phyloP scores from a whole-genome alignment of 768 basidiomycete genomes.

The Pulveroboletus sp. region DNA sequence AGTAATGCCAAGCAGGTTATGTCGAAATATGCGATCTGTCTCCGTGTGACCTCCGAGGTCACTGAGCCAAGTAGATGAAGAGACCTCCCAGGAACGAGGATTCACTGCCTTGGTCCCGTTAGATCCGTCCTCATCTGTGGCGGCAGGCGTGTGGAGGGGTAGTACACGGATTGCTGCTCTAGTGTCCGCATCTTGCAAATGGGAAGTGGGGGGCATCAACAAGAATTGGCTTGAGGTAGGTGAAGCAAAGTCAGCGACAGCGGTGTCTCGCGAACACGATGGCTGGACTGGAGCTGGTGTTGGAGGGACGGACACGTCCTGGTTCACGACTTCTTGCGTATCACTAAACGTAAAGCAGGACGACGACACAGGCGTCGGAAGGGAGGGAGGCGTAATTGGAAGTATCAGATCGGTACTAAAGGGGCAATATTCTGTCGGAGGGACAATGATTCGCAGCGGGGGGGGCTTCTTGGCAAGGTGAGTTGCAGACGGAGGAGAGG shows the following conservation, averaged over 20 bases:
- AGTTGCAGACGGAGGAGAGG: slow-evolving; percentile 6
- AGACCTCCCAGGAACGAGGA: slow-evolving; percentile 17
- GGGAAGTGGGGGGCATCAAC: slow-evolving; percentile 25
- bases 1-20: slow-evolving; percentile 14
- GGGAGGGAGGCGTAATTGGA: slow-evolving; percentile 25
- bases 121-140: slow-evolving; percentile 7
- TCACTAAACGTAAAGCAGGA: slow-evolving; percentile 26
- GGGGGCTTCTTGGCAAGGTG: slow-evolving; percentile 13
- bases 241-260: slow-evolving; percentile 17
- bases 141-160: slow-evolving; percentile 7
- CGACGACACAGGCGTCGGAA: slow-evolving; percentile 23
- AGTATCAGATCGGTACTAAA: slow-evolving; percentile 30
- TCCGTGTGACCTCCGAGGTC: slow-evolving; percentile 31
- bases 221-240: slow-evolving; percentile 27
- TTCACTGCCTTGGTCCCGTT: slow-evolving; percentile 9
- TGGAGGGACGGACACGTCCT: slow-evolving; percentile 6
- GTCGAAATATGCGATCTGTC: slow-evolving; percentile 29
- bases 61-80: slow-evolving; percentile 28
- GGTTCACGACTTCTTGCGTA: slow-evolving; percentile 8
- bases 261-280: slow-evolving; percentile 4
- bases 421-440: slow-evolving; percentile 32
- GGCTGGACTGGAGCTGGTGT: slow-evolving; percentile 5
- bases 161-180: slow-evolving; percentile 11
- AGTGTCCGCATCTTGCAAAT: slow-evolving; percentile 4
- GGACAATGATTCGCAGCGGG: slow-evolving; percentile 29